Base-by-base conservation (phyloP, 805 yeast genomes). In the Cyberlindnera mrakii region DNA sequence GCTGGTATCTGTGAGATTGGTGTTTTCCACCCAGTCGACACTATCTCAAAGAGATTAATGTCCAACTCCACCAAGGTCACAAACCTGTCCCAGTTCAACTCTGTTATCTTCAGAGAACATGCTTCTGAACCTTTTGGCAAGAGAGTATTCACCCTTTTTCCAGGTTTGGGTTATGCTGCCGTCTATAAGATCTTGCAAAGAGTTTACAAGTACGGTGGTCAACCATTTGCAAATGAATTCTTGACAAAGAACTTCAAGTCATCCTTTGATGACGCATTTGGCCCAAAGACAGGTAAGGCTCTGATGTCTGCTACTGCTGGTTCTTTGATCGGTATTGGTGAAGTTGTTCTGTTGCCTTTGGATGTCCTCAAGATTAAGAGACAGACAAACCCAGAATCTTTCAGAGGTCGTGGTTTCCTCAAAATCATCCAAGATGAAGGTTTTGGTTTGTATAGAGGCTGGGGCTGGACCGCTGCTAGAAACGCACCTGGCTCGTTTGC, bases 381-480 rank as follows among this genome's bases (percentile, higher is more conserved):
- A 72, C 99, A 93, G 75, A 93, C 99, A 43, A 93, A 93, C 74
- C 99, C 99, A n/a, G 99, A 91, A 68, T 72, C 98, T n/a, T 93
- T 93, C 78, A 84, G 82, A 67, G 99, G 99, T 56, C 85, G 99
- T 72, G 98, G 99, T 10, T 90, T 93, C 70, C 48, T 90, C 53
- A 84, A 77, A 66, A 87, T 93, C 59, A 63, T 93, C 47, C 60
- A 72, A 43, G 99, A 93, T 62, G 99, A 93, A 70, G 98, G 99
- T 16, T 75, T 88, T 46, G 88, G 93, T 19, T 74, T 93, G 55
- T 93, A 93, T 72, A 77, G 96, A 64, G 99, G 99, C 53, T 90
- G 97, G 96, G 98, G 97, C 46, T 93, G 99, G 99, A 93, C 99
- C 47, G 95, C 95, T 55, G 99, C 99, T 35, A 84, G 99, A 78